Evolutionary conservation across 148 eudicot species (phyloP).

Genomic region (Pharnaceum exiguum): DNA sequence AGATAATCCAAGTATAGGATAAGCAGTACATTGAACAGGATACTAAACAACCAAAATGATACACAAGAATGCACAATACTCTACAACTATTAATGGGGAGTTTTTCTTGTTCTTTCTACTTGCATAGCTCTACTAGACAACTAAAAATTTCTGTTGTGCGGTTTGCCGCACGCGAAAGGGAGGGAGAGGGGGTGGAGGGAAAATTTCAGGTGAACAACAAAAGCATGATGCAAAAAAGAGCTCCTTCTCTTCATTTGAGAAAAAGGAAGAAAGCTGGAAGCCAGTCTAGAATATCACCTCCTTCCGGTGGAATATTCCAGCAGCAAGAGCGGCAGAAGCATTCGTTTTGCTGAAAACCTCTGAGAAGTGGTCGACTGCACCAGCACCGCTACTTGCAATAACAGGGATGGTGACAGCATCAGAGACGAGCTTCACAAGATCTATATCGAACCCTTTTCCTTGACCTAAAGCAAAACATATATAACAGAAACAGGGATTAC

Average conservation of each 20-base stretch:
- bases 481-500: not conserved
- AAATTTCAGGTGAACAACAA: not conserved
- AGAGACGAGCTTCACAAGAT: conserved; percentile 69
- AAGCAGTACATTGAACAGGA: not conserved
- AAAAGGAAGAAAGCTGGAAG: not conserved
- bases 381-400: conserved; percentile 98
- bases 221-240: not conserved
- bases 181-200: too few species aligned
- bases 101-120: too few species aligned
- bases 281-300: conserved; percentile 44
- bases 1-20: not conserved
- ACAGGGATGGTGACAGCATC: conserved; percentile 92
- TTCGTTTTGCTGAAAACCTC: conserved; percentile 86
- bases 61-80: too few species aligned
- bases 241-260: not conserved
- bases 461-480: conserved; percentile 53
- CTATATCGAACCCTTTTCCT: conserved; percentile 89
- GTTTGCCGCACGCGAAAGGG: too few species aligned
- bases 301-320: conserved; percentile 91
- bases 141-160: too few species aligned
- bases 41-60: not conserved
- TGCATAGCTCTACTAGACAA: too few species aligned
- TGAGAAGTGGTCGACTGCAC: conserved; percentile 74
- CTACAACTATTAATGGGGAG: too few species aligned
- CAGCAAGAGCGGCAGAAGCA: conserved; percentile 98